Base-by-base conservation (phyloP, 2,329 filamentous ascomycete species). In the Aspergillus neoniger region DNA sequence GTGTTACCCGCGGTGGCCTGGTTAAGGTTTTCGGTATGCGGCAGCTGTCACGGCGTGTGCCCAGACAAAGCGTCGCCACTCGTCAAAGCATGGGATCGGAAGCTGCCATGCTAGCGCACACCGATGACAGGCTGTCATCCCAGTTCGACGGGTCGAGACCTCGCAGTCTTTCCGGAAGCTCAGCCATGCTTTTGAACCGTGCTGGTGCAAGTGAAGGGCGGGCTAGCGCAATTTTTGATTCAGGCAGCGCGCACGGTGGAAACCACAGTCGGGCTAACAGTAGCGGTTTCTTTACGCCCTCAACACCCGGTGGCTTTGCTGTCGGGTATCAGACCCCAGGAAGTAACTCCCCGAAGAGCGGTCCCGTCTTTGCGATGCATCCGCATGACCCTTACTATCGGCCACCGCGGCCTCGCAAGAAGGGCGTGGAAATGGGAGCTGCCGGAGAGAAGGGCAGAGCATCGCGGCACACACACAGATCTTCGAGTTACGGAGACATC, bases 21-120 rank as follows among this genome's bases (percentile, higher is more conserved):
- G 88, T 89, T 67, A 96, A 93, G 78, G 84, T 86, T 63, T 96
- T 97, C 72, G 93, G 93, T 54, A 92, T 93, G 84, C 90, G 93
- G 50, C 92, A 97, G 75, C 81, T 97, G 43, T 91, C 91, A 12
- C 87, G 90, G 64, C 87, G 92, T 52, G 81, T 85, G 63, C 86
- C 86, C 60, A 86, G 86, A 51, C 86, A 85, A 62, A 84, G 82
- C 55, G 86, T 85, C 15, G 82, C 84, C 23, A 89, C 89, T 7
- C 86, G 92, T 62, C 88, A 90, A 69, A 97, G 92, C 72, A 90
- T 95, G 74, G 84, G 91, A 56, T 96, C 92, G 4, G 92, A 88
- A 65, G 85, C 90, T 36, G 91, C 88, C 17, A 97, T 97, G 85
- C 80, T 97, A 55, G 85, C 86, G 60, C 80, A 85, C 36, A 88